phyloP scores from a whole-genome alignment of 352 stramenopile genomes.

The Discostella stelligera region DNA sequence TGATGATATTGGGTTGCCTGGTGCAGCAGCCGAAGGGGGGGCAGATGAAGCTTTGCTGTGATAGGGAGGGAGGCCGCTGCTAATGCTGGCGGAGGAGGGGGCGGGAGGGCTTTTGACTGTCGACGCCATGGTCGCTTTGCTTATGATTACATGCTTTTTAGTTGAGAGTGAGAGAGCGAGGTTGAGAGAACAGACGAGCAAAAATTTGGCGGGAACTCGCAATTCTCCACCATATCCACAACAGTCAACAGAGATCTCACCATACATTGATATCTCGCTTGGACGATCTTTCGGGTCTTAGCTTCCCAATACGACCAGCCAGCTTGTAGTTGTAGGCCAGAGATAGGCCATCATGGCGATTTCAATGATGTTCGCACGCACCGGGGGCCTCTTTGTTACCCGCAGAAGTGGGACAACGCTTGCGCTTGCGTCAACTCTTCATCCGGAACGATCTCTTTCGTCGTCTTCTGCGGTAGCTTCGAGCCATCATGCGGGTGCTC shows the following conservation, averaged over 20 bases:
- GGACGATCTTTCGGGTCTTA: too few relatives aligned
- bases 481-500: background rate
- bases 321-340: background rate
- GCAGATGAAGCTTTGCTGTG: slow-evolving; percentile 30
- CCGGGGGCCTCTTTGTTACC: slow-evolving; percentile 4
- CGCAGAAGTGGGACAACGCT: background rate
- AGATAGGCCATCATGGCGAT: background rate
- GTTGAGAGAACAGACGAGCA: too few relatives aligned
- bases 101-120: slow-evolving; percentile 14
- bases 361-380: slow-evolving; percentile 8
- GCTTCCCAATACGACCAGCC: too few relatives aligned
- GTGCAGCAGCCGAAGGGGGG: slow-evolving; percentile 2
- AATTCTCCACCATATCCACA: too few relatives aligned
- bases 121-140: background rate
- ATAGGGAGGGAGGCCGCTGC: slow-evolving; percentile 19
- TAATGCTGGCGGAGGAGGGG: slow-evolving; percentile 6
- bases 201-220: too few relatives aligned
- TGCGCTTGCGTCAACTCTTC: background rate
- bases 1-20: background rate
- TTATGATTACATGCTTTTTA: too few relatives aligned
- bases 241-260: too few relatives aligned
- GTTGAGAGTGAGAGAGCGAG: too few relatives aligned
- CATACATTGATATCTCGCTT: too few relatives aligned
- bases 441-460: background rate
- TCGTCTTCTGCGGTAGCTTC: background rate